Conservation (phyloP, 2,329 filamentous ascomycete species). For the Colletotrichum lupini region DNA sequence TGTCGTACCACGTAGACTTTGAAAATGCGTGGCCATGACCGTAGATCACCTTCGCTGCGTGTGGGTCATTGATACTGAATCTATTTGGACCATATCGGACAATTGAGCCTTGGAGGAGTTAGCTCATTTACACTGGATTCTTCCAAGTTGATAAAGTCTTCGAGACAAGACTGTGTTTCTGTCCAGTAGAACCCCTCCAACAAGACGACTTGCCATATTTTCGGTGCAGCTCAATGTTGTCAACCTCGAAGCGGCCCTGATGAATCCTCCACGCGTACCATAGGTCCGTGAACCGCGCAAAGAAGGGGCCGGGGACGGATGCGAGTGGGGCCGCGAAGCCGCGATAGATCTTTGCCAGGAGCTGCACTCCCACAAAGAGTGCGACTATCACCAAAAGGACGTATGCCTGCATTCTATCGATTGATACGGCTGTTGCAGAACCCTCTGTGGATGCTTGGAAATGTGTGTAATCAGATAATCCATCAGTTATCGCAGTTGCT, state of each 20-base stretch:
- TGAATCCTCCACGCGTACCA: conserved; percentile 43
- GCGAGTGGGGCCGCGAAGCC: no score
- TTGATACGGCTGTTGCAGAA: no score
- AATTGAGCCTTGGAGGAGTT: conserved; percentile 43
- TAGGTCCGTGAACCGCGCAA: conserved; percentile 42
- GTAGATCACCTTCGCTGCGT: conserved; percentile 51
- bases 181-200: no score
- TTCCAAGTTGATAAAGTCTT: no score
- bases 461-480: no score
- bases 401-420: no score
- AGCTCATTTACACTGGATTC: no score
- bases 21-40: conserved; percentile 42
- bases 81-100: conserved; percentile 59
- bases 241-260: conserved; percentile 41
- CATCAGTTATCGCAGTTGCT: no score
- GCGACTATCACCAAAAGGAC: no score
- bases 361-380: no score
- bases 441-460: no score
- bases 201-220: conserved; percentile 40
- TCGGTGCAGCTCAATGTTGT: conserved; percentile 43
- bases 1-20: conserved; percentile 48
- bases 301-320: conserved; percentile 40
- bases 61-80: conserved; percentile 55
- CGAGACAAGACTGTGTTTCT: not conserved
- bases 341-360: no score